A percentile compares a stretch with the other conserved stretches of the same genome.
These are phyloP conservation scores for Setaria italica DNA, from an alignment of 202 grass and related monocot species.

Conservation along the genomic window DNA sequence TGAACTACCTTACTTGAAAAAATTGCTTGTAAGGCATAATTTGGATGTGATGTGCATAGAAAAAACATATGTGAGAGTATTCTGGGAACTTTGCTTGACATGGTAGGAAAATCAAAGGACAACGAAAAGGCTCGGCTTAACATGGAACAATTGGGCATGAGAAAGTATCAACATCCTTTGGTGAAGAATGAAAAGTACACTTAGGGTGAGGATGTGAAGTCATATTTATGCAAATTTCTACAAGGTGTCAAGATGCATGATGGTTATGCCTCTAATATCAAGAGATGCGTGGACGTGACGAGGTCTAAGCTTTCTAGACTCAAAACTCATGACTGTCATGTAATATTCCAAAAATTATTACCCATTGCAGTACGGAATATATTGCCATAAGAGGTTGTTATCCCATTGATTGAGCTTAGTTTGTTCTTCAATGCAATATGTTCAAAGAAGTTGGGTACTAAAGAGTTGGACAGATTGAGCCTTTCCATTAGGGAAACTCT, in stretches of 20 bases:
- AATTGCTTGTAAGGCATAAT: slow-evolving; percentile 13
- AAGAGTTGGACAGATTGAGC: no score
- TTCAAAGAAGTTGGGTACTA: no score
- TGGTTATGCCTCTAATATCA: neutral
- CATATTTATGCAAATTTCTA: neutral
- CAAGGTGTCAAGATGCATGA: neutral
- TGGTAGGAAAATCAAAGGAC: no score
- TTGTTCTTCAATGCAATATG: no score
- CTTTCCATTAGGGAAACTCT: no score
- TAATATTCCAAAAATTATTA: neutral
- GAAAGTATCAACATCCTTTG: neutral
- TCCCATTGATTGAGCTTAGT: no score
- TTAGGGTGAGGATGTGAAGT: neutral
- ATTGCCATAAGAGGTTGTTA: no score
- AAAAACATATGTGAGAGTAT: no score
- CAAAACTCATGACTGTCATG: neutral
- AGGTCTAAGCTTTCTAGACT: neutral
- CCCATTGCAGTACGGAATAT: neutral
- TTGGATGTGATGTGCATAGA: no score
- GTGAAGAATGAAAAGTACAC: neutral
- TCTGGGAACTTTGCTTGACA: no score
- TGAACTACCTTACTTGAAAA: no score
- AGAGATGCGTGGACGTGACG: neutral
- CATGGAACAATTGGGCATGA: neutral
- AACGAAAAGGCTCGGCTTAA: neutral